Base-by-base conservation (phyloP, 257 asterid species). In the Apocynum venetum region DNA sequence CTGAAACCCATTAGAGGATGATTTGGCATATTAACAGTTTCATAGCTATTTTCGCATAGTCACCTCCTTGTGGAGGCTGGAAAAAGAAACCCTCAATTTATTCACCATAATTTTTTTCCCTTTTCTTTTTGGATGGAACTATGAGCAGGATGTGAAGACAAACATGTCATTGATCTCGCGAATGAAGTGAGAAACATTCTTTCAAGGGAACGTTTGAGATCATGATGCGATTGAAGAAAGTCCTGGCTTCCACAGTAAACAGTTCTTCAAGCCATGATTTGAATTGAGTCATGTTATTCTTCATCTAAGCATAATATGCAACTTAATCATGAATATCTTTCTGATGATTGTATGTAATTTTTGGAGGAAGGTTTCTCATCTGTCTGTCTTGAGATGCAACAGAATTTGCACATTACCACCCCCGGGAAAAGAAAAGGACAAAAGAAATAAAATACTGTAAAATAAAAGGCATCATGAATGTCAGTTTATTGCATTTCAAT, bases 121-220 rank as follows among this genome's bases (percentile, higher is more conserved):
- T 61, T 41, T 4, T 47, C 51, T 41, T 8, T 43, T 8, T 15
- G 49, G 14, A 31, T 53, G 51, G 9, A 35, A 36, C n/a, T 8
- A 9, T 78, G 63, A 49, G 13, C 81, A 95, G 99, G 97, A 76
- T 86, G 88, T 67, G 92, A 90, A 83, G 99, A 95, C 86, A 83
- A 84, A 80, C 98, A 93, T 78, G 90, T 95, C 43, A 81, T 66
- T 47, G 96, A 90, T 76, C 86, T 95, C 64, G 94, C 97, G 12
- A 79, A 90, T 72, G 97, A 88, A 87, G 98, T 89, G 79, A 90
- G 97, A 75, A 88, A 86, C 82, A 85, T 91, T 55, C 86, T 92
- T 79, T 78, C 81, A 17, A 77, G 66, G 47, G 80, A 69, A 59
- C 55, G 76, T 53, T 43, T 74, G 75, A 55, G 8, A 12, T 64